These are phyloP conservation scores for Kwoniella mangroviensis DNA, from an alignment of 768 basidiomycete species.

Conservation along the genomic window DNA sequence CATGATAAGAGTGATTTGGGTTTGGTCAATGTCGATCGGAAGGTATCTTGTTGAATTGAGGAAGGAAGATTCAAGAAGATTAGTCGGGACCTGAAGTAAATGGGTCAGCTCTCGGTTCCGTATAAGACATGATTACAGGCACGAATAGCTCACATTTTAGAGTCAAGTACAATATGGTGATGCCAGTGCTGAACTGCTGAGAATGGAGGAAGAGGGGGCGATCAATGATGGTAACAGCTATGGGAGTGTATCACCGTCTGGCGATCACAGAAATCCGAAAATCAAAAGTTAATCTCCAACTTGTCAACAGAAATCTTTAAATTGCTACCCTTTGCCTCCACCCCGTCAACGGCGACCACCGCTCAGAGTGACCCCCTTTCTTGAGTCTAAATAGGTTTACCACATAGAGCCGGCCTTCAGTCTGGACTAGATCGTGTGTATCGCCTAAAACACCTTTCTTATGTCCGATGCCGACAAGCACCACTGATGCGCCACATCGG, in stretches of 20 bases:
- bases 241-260: too few relatives aligned
- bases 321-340: conserved; percentile 11
- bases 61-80: conserved; percentile 55
- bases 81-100: conserved; percentile 49
- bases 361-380: too few relatives aligned
- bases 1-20: conserved; percentile 30
- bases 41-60: conserved; percentile 33
- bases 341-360: neutral
- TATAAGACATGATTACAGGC: neutral
- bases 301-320: conserved; percentile 29
- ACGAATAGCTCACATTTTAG: neutral
- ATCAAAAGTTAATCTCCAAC: neutral
- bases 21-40: conserved; percentile 36
- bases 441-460: conserved; percentile 10
- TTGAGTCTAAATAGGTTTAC: conserved; percentile 2
- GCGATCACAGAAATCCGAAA: neutral
- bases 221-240: too few relatives aligned
- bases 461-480: conserved; percentile 5
- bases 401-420: neutral
- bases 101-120: neutral
- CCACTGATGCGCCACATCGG: neutral
- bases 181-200: too few relatives aligned
- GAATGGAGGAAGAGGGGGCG: too few relatives aligned
- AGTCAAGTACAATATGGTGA: too few relatives aligned
- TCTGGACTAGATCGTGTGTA: neutral